These are phyloP conservation scores for Aspergillus conjunctus DNA, from an alignment of 495 filamentous ascomycete species.

Conservation along the genomic window DNA sequence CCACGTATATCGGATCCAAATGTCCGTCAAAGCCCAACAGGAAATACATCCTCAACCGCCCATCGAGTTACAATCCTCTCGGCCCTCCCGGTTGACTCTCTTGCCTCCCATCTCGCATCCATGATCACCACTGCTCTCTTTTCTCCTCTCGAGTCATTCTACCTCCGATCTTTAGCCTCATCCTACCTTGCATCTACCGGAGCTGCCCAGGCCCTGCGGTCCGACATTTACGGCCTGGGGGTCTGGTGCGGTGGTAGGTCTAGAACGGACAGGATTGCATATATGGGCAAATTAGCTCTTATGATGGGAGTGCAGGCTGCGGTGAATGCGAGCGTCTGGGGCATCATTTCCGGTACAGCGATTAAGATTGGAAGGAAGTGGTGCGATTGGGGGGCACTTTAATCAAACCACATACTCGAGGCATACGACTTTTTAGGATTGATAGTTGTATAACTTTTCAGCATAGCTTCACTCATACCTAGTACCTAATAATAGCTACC, in stretches of 20 bases:
- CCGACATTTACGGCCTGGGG: slow-evolving; percentile 39
- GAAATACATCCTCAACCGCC: slow-evolving; percentile 16
- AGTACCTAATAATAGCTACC: no score
- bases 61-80: slow-evolving; percentile 56
- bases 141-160: slow-evolving; percentile 51
- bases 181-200: slow-evolving; percentile 40
- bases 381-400: slow-evolving; percentile 51
- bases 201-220: slow-evolving; percentile 23
- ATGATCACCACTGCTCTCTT: slow-evolving; percentile 47
- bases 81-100: slow-evolving; percentile 46
- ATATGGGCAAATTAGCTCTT: slow-evolving; percentile 46
- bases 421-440: no score
- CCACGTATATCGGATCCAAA: slow-evolving; percentile 24
- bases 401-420: slow-evolving; percentile 11
- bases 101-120: slow-evolving; percentile 48
- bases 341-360: slow-evolving; percentile 43
- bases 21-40: slow-evolving; percentile 19
- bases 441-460: no score
- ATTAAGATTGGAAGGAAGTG: slow-evolving; percentile 49
- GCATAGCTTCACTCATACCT: no score
- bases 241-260: slow-evolving; percentile 47
- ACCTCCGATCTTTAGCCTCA: slow-evolving; percentile 48
- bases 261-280: slow-evolving; percentile 40
- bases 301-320: slow-evolving; percentile 51
- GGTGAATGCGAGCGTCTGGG: slow-evolving; percentile 48